A percentile compares a stretch with the other conserved stretches of the same genome.
Conservation (phyloP, 192 early-diverging fungal genomes). For the Umbelopsis isabellina region DNA sequence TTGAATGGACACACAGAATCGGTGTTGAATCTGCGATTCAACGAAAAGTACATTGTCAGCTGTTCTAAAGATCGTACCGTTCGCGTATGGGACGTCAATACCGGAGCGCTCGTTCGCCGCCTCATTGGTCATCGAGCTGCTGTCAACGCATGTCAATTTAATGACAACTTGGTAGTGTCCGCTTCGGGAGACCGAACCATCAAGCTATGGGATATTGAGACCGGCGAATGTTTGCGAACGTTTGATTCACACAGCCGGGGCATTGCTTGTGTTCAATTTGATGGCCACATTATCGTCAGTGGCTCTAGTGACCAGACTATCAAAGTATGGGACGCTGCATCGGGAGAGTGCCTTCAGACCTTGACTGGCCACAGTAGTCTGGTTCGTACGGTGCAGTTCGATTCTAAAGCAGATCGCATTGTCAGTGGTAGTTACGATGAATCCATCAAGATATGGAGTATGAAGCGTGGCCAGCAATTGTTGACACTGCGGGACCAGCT, state of each 20-base stretch:
- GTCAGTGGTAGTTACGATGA: conserved; percentile 92
- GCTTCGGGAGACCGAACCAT: conserved; percentile 84
- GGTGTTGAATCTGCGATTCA: conserved; percentile 81
- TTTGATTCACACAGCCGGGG: conserved; percentile 83
- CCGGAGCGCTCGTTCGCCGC: conserved; percentile 56
- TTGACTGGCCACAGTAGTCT: conserved; percentile 65
- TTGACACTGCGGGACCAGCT: conserved; percentile 60
- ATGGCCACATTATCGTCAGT: conserved; percentile 74
- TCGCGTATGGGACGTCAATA: conserved; percentile 76
- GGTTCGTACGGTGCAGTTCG: conserved; percentile 75
- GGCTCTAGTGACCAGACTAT: conserved; percentile 85
- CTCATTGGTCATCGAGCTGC: conserved; percentile 73
- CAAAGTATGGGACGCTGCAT: conserved; percentile 61
- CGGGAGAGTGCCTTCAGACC: conserved; percentile 49
- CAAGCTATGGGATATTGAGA: conserved; percentile 73
- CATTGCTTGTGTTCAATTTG: conserved; percentile 84
- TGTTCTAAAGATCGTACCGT: conserved; percentile 86
- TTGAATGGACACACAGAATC: conserved; percentile 63
- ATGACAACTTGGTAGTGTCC: conserved; percentile 61
- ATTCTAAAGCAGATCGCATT: conserved; percentile 54
- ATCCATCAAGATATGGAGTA: conserved; percentile 86
- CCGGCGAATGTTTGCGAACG: conserved; percentile 71
- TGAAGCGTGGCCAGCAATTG: conserved; percentile 64
- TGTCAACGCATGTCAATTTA: conserved; percentile 83
- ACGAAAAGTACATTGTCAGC: conserved; percentile 70